Evolutionary conservation across 1,139 yeast genomes (phyloP).

Genomic region (Yamadazyma sp.): DNA sequence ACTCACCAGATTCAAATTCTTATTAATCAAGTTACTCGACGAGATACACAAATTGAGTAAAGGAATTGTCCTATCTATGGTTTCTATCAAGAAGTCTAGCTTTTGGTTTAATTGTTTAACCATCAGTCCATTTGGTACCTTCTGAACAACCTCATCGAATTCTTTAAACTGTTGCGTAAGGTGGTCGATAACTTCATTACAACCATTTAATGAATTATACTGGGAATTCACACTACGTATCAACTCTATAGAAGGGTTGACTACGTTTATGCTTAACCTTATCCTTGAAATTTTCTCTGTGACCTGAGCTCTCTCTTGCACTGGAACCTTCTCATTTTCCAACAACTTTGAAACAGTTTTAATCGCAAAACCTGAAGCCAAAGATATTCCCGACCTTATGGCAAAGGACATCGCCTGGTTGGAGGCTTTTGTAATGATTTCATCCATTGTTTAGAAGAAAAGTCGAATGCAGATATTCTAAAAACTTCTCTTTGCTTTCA

Average conservation of each 20-base stretch:
- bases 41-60: conserved; percentile 65
- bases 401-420: conserved; percentile 82
- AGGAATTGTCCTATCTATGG: conserved; percentile 72
- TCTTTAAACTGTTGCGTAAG: conserved; percentile 59
- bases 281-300: conserved; percentile 45
- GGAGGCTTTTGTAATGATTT: conserved; percentile 58
- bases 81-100: conserved; percentile 46
- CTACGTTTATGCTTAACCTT: conserved; percentile 60
- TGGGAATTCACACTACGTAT: conserved; percentile 68
- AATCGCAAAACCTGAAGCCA: conserved; percentile 77
- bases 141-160: conserved; percentile 54
- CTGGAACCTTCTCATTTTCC: conserved; percentile 56
- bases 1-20: conserved; percentile 56
- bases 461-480: too few species aligned
- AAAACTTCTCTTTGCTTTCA: background rate
- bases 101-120: conserved; percentile 49
- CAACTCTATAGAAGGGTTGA: conserved; percentile 69
- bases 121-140: conserved; percentile 33
- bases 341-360: conserved; percentile 61
- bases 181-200: conserved; percentile 56
- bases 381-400: conserved; percentile 70
- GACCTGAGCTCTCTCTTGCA: conserved; percentile 48
- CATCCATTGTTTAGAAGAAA: conserved; percentile 34
- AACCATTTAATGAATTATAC: conserved; percentile 60
- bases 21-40: conserved; percentile 63